Evolutionary conservation across 2,329 filamentous ascomycete genomes (phyloP), one percentile per base, ranked within the genome.

Genomic region (Trichoderma cornu-damae): DNA sequence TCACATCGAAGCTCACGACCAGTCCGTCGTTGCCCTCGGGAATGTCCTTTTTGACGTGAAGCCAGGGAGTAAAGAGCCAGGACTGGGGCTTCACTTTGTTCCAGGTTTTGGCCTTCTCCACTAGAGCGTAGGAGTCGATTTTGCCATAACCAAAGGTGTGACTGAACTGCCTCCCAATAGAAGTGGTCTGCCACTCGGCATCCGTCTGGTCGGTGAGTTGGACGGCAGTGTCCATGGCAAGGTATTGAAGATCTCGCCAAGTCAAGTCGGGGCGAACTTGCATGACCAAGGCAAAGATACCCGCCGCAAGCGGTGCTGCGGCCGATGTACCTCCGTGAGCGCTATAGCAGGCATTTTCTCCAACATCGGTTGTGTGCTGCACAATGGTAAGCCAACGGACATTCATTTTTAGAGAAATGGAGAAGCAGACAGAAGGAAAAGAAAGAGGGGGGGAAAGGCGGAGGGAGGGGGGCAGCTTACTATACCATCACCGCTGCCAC

Each of bases 131-230:
- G 0, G 88, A 88, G 70, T 99, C 94, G 37, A 97, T 83, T 75
- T 96, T 97, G 68, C 94, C 94, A 67, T 96, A 99, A 42, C 93
- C 94, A 73, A 88, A 99, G 46, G 90, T 90, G 70, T 99, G 94
- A 69, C 91, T 96, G 75, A 88, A 99, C 66, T 90, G 85, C 72
- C 87, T 90, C 63, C 90, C 93, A 60, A 89, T 86, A 3, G 82
- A 79, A 0, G 91, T 96, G 44, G 82, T 81, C 69, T 94, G 88
- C 88, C 92, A 97, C 62, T 90, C 87, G 34, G 82, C 85, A 52
- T 72, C 67, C 46, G 70, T 67, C 16, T 90, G 84, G 59, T 95
- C 86, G 55, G 97, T 79, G 1, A 88, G 90, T n/a, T 55, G 37
- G 26, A 94, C 81, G 0, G 93, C 91, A 1, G 90, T 94, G 66